A percentile compares a stretch with the other conserved stretches of the same genome.
These are phyloP conservation scores for Orbilia quercus DNA, from an alignment of 2,329 filamentous ascomycete genomes.

Conservation along the genomic window DNA sequence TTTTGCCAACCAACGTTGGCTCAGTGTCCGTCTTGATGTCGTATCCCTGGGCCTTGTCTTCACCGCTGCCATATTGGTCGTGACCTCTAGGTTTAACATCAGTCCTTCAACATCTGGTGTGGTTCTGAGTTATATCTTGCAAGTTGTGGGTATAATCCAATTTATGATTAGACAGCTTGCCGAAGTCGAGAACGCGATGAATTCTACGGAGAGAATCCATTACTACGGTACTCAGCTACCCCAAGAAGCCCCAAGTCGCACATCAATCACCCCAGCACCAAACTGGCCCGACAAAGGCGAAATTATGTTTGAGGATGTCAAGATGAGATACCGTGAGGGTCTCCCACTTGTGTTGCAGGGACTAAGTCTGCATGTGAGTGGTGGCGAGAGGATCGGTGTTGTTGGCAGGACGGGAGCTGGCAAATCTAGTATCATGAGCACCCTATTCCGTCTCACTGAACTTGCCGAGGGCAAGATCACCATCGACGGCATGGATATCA, in stretches of 20 bases:
- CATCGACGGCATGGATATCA: conserved; percentile 76
- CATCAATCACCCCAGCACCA: conserved; percentile 73
- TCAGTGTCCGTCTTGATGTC: conserved; percentile 83
- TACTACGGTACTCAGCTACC: conserved; percentile 91
- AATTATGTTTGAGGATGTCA: conserved; percentile 78
- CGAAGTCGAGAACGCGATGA: conserved; percentile 99
- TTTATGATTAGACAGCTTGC: conserved; percentile 92
- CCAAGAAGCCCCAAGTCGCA: conserved; percentile 86
- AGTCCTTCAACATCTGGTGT: conserved; percentile 85
- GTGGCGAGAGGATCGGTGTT: conserved; percentile 82
- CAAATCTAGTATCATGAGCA: conserved; percentile 85
- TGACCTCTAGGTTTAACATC: conserved; percentile 88
- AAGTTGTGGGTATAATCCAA: conserved; percentile 94
- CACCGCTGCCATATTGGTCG: conserved; percentile 86
- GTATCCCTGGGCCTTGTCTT: conserved; percentile 89
- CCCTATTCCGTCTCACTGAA: conserved; percentile 80
- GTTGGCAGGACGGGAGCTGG: conserved; percentile 85
- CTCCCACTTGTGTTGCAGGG: conserved; percentile 79
- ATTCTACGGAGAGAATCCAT: conserved; percentile 95
- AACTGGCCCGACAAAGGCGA: conserved; percentile 89
- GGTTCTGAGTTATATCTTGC: conserved; percentile 90
- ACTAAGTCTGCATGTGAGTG: conserved; percentile 76
- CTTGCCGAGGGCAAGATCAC: conserved; percentile 72
- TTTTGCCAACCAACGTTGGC: conserved; percentile 94
- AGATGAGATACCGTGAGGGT: conserved; percentile 80